phyloP scores from a whole-genome alignment of 805 yeast genomes.

The Cephaloascus fragrans region DNA sequence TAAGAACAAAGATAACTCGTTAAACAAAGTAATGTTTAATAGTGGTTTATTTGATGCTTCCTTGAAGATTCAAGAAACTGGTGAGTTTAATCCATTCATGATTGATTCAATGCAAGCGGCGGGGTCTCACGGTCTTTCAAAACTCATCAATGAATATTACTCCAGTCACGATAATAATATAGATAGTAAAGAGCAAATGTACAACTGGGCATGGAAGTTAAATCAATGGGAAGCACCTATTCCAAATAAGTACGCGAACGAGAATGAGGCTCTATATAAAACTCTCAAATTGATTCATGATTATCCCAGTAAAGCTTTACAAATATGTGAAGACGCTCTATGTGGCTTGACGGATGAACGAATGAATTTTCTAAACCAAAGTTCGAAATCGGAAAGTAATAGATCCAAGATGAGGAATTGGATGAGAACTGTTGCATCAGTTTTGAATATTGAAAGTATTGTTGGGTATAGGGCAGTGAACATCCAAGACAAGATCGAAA shows the following conservation, averaged over 20 bases:
- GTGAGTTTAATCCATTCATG: conserved; percentile 6
- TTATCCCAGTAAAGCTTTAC: conserved; percentile 8
- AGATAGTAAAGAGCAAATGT: conserved; percentile 11
- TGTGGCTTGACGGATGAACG: conserved; percentile 9
- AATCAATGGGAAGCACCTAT: conserved; percentile 67
- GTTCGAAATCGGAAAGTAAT: conserved; percentile 3
- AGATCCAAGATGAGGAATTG: conserved; percentile 4
- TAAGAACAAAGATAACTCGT: conserved; percentile 16
- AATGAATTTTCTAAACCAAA: conserved; percentile 2
- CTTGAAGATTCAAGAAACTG: conserved; percentile 1
- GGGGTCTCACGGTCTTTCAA: conserved; percentile 54
- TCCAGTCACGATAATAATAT: conserved; percentile 6
- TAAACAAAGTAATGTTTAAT: conserved; percentile 39
- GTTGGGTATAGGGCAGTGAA: conserved; percentile 4
- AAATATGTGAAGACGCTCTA: conserved; percentile 11
- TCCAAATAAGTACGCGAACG: conserved; percentile 22
- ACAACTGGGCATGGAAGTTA: conserved; percentile 69
- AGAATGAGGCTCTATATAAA: conserved; percentile 40
- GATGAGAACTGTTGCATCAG: conserved; percentile 18
- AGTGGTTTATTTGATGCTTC: conserved; percentile 48
- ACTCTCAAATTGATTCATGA: conserved; percentile 39
- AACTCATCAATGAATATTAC: conserved; percentile 22
- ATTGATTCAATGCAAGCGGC: conserved; percentile 30
- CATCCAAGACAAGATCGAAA: conserved; percentile 3
- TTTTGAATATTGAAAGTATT: conserved; percentile 13